Evolutionary conservation across 2,329 filamentous ascomycete genomes (phyloP).

Genomic region (Xylaria sp.): DNA sequence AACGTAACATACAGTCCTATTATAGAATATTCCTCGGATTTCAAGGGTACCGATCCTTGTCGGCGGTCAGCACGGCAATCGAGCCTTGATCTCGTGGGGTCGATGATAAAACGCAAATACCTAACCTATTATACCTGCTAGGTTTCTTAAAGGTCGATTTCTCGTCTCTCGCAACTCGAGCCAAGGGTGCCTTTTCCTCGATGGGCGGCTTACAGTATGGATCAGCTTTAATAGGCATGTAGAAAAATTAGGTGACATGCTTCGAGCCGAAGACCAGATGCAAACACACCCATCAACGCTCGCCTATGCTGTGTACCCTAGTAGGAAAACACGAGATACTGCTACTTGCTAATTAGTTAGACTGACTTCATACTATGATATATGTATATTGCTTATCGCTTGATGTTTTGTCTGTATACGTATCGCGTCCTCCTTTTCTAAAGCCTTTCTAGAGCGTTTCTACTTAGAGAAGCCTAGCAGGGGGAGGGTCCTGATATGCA

Average conservation of each 20-base stretch:
- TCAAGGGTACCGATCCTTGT: slow-evolving; percentile 21
- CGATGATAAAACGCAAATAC: slow-evolving; percentile 18
- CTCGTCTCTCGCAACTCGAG: background rate
- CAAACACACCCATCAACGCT: background rate
- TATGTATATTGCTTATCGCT: background rate
- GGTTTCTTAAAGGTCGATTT: background rate
- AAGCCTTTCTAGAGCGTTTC: slow-evolving; percentile 18
- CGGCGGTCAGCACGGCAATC: slow-evolving; percentile 27
- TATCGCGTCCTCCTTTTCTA: background rate
- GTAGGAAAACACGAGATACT: background rate
- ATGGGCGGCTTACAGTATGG: background rate
- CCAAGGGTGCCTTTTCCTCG: background rate
- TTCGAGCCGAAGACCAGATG: slow-evolving; percentile 8
- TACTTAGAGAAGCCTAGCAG: slow-evolving; percentile 7
- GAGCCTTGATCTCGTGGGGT: slow-evolving; percentile 22
- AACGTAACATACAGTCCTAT: background rate
- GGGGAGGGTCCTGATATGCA: slow-evolving; percentile 5
- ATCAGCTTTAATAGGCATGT: background rate
- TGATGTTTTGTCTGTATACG: background rate
- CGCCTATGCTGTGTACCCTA: background rate
- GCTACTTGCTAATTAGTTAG: background rate
- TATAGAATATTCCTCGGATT: background rate
- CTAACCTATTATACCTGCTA: slow-evolving; percentile 4
- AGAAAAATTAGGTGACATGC: background rate
- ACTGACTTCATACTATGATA: background rate